These are phyloP conservation scores for Dioscorea alata DNA, from an alignment of 106 monocot genomes.

Conservation along the genomic window DNA sequence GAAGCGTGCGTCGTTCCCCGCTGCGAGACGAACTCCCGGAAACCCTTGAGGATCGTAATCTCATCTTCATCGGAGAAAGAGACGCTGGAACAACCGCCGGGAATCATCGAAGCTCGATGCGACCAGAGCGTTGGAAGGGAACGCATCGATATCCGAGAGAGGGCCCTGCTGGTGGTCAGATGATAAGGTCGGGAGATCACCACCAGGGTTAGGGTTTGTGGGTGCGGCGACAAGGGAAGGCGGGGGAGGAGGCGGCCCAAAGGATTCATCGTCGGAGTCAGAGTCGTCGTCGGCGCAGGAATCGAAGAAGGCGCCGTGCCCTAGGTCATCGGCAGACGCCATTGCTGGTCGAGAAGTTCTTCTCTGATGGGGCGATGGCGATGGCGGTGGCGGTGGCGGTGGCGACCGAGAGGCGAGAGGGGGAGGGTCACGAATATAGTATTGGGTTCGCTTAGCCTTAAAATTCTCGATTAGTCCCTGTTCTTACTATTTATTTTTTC, in stretches of 20 bases:
- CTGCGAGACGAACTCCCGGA: slow-evolving; percentile 78
- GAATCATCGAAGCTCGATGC: slow-evolving; percentile 35
- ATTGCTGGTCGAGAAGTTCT: not conserved
- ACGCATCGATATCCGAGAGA: not conserved
- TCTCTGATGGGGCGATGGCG: too few species aligned
- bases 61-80: slow-evolving; percentile 98
- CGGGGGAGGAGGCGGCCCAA: not conserved
- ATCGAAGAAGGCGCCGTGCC: not conserved
- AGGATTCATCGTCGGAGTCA: not conserved
- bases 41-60: slow-evolving; percentile 71
- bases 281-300: slow-evolving; percentile 1
- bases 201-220: not conserved
- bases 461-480: too few species aligned
- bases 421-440: too few species aligned
- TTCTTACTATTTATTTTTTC: too few species aligned
- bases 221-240: slow-evolving; percentile 9
- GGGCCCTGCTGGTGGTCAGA: not conserved
- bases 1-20: slow-evolving; percentile 70
- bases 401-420: too few species aligned
- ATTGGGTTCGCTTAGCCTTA: too few species aligned
- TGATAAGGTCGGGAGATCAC: not conserved
- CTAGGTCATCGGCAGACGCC: not conserved
- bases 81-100: slow-evolving; percentile 80
- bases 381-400: too few species aligned
- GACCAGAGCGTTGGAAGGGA: slow-evolving; percentile 7